Percentiles rank a stretch among this genome's conserved stretches.
Evolutionary conservation across 2,329 filamentous ascomycete genomes (phyloP).

Genomic region (Botrytis elliptica): DNA sequence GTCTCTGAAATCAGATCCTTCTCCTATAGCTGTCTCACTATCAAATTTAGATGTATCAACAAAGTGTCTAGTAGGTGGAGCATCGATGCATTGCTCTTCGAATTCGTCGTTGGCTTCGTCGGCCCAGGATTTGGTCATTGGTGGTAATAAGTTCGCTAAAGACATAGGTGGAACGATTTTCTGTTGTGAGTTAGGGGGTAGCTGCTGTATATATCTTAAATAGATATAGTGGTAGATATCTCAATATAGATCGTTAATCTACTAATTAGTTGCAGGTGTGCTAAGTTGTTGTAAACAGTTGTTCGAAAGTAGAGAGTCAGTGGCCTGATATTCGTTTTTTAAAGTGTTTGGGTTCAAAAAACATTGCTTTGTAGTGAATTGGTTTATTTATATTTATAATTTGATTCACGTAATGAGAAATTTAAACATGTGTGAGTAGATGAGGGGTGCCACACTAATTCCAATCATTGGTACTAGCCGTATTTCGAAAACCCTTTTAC

Average conservation of each 20-base stretch:
- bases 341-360: not conserved
- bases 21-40: not conserved
- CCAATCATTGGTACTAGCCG: not conserved
- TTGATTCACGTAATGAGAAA: not conserved
- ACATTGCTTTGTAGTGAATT: not conserved
- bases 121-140: slow-evolving; percentile 2
- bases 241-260: not conserved
- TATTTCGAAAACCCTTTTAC: not conserved
- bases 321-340: no score
- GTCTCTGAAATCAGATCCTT: not conserved
- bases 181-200: not conserved
- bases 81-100: not conserved
- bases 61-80: not conserved
- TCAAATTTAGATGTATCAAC: not conserved
- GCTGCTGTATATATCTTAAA: not conserved
- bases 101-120: slow-evolving; percentile 12
- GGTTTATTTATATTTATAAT: no score
- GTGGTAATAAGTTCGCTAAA: slow-evolving; percentile 8
- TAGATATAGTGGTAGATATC: not conserved
- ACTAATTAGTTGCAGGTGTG: not conserved
- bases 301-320: not conserved
- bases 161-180: not conserved
- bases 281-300: not conserved
- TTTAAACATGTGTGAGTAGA: not conserved
- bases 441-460: not conserved